Base-by-base conservation (phyloP, 371 early-diverging fungal genomes). In the Haplosporangium sp. region DNA sequence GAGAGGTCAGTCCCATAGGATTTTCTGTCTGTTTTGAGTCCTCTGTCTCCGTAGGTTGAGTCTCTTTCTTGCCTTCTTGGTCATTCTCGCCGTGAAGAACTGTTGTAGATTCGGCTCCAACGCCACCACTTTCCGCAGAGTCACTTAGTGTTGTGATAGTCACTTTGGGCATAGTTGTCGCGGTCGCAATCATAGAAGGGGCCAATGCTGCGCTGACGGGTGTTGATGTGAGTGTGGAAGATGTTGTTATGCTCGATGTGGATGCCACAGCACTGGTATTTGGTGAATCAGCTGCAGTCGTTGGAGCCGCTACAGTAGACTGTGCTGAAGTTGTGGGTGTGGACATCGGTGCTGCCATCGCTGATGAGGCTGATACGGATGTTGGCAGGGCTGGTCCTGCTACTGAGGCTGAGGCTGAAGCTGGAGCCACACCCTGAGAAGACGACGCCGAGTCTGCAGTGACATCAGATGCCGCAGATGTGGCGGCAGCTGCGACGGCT, bases 1-100 rank as follows among this genome's bases (percentile, higher is more conserved):
- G 80, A 11, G 80, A 79, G 13, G 80, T 73, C 69, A 79, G 21
- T 20, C 80, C 80, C 80, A 79, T 79, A 23, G 63, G 73, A 56
- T 64, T 66, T 50, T 69, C 63, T 50, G 57, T 62, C 53, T 67
- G 62, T 42, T 53, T 62, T 18, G 73, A 12, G 37, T 64, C 67
- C 11, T 62, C 55, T 40, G 56, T 58, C 2, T 59, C 56, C 43
- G 62, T 67, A 38, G 55, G 40, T 16, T 48, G 59, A 13, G 59
- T 38, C 43, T 61, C 62, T 52, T 64, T 60, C 58, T 64, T 69
- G 62, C 29, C 65, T 21, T 74, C 65, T 23, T 63, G 55, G 6
- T 67, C 71, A 18, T 67, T 63, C 23, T 62, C 77, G 6, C 71
- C 67, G 37, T 76, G 71, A 0, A 76, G 64, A 51, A 76, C 71